Base-by-base conservation (phyloP, 257 asterid species). In the Buddleja alternifolia region DNA sequence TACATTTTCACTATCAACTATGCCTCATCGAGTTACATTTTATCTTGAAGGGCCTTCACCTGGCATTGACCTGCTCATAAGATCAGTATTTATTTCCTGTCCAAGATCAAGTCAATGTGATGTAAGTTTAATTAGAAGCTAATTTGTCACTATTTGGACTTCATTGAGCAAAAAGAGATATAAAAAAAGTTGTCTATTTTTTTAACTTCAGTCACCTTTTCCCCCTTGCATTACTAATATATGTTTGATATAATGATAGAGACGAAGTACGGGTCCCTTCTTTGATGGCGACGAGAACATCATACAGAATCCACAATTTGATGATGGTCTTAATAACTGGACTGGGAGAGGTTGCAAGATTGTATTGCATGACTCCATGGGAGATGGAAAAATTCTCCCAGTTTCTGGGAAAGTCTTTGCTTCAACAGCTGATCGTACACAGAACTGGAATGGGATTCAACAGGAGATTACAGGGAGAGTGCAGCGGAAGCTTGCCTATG, bases 331-430 rank as follows among this genome's bases (percentile, higher is more conserved):
- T 24, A 83, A 75, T 20, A 83, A 76, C 60, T 90, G 95, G 97
- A 65, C 96, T 10, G 97, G 88, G n/a, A 81, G 95, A 80, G 90
- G 97, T 62, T 91, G 97, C 95, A 80, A 86, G 76, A 70, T 86
- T 39, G 74, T 48, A 55, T 72, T 86, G 79, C 93, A 76, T 66
- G 87, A 86, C 55, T 81, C 89, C 1, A 82, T 82, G 90, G 88
- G 79, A 32, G 86, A 85, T 65, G 93, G 93, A 46, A 86, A 86
- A 77, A 55, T 85, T 72, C 71, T 82, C 59, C 95, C 96, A 10
- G 42, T 51, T 74, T 71, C 83, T 19, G 95, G 95, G 46, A 91
- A 88, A 66, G 72, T 54, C 66, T 88, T 91, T 72, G 96, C 67
- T 42, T 84, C 93, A 70, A 86, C 96, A 10, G 70, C 81, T 4